Percentiles rank a stretch among this genome's conserved stretches.
These are phyloP conservation scores for Chaetomium strumarium DNA, from an alignment of 2,329 filamentous ascomycete genomes.

Conservation along the genomic window DNA sequence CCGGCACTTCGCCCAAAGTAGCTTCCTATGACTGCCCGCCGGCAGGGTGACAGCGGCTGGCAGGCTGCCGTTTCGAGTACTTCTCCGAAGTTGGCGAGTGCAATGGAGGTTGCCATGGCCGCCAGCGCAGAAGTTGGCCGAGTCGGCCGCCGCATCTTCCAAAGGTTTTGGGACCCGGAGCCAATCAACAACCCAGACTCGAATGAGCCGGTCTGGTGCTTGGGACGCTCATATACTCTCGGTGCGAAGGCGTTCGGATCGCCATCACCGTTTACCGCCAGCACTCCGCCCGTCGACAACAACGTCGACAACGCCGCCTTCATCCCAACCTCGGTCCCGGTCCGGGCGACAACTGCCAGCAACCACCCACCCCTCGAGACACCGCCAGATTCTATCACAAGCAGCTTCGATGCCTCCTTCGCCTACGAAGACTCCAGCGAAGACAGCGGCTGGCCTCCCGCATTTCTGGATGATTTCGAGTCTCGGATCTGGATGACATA, in stretches of 20 bases:
- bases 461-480: slow-evolving; percentile 89
- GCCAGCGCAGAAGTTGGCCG: slow-evolving; percentile 53
- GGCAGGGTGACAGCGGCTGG: slow-evolving; percentile 21
- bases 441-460: slow-evolving; percentile 67
- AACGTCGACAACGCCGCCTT: slow-evolving; percentile 1
- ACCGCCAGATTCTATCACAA: slow-evolving; percentile 43
- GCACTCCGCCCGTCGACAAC: slow-evolving; percentile 20
- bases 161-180: slow-evolving; percentile 88
- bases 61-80: slow-evolving; percentile 23
- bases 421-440: slow-evolving; percentile 41
- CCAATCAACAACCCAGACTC: slow-evolving; percentile 69
- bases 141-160: slow-evolving; percentile 72
- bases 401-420: slow-evolving; percentile 47
- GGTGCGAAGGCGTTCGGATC: slow-evolving; percentile 23
- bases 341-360: not conserved
- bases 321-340: not conserved
- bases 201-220: slow-evolving; percentile 75
- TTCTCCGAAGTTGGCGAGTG: slow-evolving; percentile 24
- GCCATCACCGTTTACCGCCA: slow-evolving; percentile 13
- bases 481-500: slow-evolving; percentile 96
- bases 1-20: not conserved
- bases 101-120: slow-evolving; percentile 37
- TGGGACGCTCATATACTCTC: slow-evolving; percentile 52
- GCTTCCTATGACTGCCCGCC: slow-evolving; percentile 16
- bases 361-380: slow-evolving; percentile 34